Conservation (phyloP, 1,284 basidiomycete genomes). For the Phlebopus sp. region DNA sequence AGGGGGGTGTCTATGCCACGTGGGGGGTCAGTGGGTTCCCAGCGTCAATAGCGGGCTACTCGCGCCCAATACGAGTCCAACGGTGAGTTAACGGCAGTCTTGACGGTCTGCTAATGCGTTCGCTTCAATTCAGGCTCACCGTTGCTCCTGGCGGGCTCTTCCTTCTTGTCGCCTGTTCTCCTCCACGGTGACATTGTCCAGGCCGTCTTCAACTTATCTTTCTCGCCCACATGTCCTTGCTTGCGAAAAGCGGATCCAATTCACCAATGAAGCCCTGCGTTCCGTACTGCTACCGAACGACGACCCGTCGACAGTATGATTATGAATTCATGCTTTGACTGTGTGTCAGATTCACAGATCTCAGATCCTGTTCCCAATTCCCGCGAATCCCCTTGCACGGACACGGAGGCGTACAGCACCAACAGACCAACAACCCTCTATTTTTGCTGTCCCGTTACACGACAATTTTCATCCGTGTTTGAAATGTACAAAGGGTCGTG, state of each 20-base stretch:
- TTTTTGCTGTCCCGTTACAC: conserved; percentile 29
- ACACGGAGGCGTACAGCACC: conserved; percentile 5
- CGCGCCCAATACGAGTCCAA: conserved; percentile 11
- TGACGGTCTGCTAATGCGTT: too few relatives aligned
- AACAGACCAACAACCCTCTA: conserved; percentile 17
- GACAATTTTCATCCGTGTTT: conserved; percentile 28
- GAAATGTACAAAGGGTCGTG: conserved; percentile 23
- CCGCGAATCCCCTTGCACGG: conserved; percentile 34
- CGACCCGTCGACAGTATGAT: conserved; percentile 34
- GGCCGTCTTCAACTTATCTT: neutral
- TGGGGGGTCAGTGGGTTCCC: too few relatives aligned
- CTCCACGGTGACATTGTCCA: conserved; percentile 10
- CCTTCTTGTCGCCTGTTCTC: conserved; percentile 18
- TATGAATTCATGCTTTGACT: conserved; percentile 26
- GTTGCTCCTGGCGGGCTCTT: conserved; percentile 7
- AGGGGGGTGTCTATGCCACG: too few relatives aligned
- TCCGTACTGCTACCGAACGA: conserved; percentile 21
- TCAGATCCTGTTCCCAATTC: conserved; percentile 29
- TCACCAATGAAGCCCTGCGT: conserved; percentile 16
- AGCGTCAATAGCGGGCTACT: conserved; percentile 3
- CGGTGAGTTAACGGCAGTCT: conserved; percentile 12
- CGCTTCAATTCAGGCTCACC: conserved; percentile 11
- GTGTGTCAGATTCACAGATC: conserved; percentile 31
- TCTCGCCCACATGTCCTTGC: neutral
- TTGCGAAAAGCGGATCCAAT: conserved; percentile 9